These are phyloP conservation scores for Huiozyma sinensis DNA, from an alignment of 805 yeast genomes.

Conservation along the genomic window DNA sequence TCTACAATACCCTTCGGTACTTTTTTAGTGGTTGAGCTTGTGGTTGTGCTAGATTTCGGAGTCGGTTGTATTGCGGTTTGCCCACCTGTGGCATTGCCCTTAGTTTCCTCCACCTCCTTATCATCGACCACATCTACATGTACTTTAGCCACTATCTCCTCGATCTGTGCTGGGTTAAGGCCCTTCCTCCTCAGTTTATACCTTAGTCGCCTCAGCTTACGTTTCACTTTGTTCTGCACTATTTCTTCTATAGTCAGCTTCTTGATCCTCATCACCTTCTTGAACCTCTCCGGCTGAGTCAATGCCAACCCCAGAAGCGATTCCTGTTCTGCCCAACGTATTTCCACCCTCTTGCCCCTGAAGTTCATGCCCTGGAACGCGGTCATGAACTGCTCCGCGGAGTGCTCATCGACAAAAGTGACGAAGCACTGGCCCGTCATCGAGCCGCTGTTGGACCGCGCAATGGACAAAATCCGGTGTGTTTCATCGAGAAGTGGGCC, in stretches of 20 bases:
- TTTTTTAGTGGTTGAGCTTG: constrained; percentile 1
- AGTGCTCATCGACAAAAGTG: constrained; percentile 11
- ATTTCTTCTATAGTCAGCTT: constrained; percentile 2
- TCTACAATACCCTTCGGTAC: constrained; percentile 4
- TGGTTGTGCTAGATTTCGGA: neutral
- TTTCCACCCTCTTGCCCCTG: constrained; percentile 11
- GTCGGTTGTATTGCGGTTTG: neutral
- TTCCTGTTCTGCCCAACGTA: constrained; percentile 16
- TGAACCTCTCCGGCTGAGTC: constrained; percentile 2
- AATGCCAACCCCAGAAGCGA: constrained; percentile 14
- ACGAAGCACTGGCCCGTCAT: constrained; percentile 16
- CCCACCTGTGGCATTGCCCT: too few species aligned
- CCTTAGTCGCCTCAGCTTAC: constrained; percentile 20
- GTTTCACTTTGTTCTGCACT: constrained; percentile 5
- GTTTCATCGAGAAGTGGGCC: neutral
- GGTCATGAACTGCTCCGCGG: constrained; percentile 10
- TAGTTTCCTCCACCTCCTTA: too few species aligned
- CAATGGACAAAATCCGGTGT: constrained; percentile 7
- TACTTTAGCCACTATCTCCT: constrained; percentile 1
- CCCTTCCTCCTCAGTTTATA: constrained; percentile 14
- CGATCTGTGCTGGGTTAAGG: constrained; percentile 8
- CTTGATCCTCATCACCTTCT: constrained; percentile 8
- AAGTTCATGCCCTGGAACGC: constrained; percentile 9
- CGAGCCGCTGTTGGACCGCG: neutral
- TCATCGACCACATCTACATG: too few species aligned